Evolutionary conservation across 805 yeast genomes (phyloP), one percentile per base, ranked within the genome.

Genomic region (Yarrowia sp.): DNA sequence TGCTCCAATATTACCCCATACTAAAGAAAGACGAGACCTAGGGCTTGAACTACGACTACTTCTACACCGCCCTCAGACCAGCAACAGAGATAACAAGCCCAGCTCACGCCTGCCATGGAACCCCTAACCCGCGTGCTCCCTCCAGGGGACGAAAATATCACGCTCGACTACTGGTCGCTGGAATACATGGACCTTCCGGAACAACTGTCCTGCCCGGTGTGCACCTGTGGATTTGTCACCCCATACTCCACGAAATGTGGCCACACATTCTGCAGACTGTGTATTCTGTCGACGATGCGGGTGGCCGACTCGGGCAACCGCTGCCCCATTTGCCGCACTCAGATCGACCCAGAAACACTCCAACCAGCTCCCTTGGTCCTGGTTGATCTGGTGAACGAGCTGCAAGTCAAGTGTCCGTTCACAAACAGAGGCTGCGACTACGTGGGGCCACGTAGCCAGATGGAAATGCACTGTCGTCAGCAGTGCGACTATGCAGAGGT

Each of bases 181-280:
- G 72, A 73, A 12, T 76, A 76, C 65, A 19, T 67, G 14, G 71
- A 58, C 17, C 66, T 60, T 6, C 70, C 70, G 52, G 75, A 76
- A 47, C 76, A 75, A 60, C 73, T 76, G 24, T 56, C 70, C 9
- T 84, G 92, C 71, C 91, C 92, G 3, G 85, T 88, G n/a, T 88
- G 92, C 75, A 87, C 85, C 69, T 82, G 83, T 46, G 89, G 90
- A 6, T 84, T 88, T 70, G 80, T 86, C 9, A 80, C 80, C 42
- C 92, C 92, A 0, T 78, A 82, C 70, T 84, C 87, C 7, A 88
- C 92, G 0, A 74, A 80, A 1, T 88, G 92, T 76, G 89, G 90
- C 0, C 92, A 88, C 73, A 86, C 89, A 0, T 88, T 87, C 71
- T 88, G 92, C 75, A 79, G 79, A 67, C 79, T 76, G 12, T 87